Evolutionary conservation across 2,329 filamentous ascomycete species (phyloP).

Genomic region (Colletotrichum costaricense): DNA sequence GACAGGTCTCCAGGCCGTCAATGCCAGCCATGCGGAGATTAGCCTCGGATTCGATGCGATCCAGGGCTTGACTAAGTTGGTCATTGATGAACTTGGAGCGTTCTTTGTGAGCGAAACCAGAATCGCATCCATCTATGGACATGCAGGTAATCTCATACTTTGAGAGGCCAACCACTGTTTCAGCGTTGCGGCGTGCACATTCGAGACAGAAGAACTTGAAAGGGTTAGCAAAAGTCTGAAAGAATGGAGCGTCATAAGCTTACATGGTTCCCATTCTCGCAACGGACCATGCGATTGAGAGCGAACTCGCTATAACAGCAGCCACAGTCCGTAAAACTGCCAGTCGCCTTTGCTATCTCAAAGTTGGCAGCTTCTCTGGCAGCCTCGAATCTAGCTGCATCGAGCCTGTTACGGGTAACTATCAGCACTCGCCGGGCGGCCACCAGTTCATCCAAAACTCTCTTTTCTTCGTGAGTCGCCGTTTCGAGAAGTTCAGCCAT

Average conservation of each 20-base stretch:
- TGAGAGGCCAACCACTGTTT: conserved; percentile 75
- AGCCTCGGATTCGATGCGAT: conserved; percentile 77
- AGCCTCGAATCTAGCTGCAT: conserved; percentile 42
- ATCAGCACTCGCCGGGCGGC: conserved; percentile 46
- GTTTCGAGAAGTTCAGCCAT: conserved; percentile 38
- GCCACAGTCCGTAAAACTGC: conserved; percentile 73
- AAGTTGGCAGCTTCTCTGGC: conserved; percentile 54
- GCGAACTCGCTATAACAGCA: conserved; percentile 79
- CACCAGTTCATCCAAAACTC: conserved; percentile 52
- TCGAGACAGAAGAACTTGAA: conserved; percentile 72
- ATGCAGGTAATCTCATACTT: conserved; percentile 78
- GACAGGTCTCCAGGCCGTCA: conserved; percentile 79
- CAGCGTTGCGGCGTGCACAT: conserved; percentile 75
- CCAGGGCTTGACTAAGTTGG: conserved; percentile 70
- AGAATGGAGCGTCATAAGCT: conserved; percentile 32
- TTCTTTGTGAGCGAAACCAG: conserved; percentile 67
- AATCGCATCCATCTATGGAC: conserved; percentile 74
- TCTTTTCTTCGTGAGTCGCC: conserved; percentile 37
- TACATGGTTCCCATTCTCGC: conserved; percentile 67
- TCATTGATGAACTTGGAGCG: conserved; percentile 68
- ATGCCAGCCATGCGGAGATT: conserved; percentile 76
- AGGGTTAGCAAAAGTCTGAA: background rate
- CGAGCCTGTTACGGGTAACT: conserved; percentile 20
- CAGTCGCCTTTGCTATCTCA: conserved; percentile 54
- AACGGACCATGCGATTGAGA: conserved; percentile 76